Base-by-base conservation (phyloP, 2,329 filamentous ascomycete species). In the Zymoseptoria crescenta region DNA sequence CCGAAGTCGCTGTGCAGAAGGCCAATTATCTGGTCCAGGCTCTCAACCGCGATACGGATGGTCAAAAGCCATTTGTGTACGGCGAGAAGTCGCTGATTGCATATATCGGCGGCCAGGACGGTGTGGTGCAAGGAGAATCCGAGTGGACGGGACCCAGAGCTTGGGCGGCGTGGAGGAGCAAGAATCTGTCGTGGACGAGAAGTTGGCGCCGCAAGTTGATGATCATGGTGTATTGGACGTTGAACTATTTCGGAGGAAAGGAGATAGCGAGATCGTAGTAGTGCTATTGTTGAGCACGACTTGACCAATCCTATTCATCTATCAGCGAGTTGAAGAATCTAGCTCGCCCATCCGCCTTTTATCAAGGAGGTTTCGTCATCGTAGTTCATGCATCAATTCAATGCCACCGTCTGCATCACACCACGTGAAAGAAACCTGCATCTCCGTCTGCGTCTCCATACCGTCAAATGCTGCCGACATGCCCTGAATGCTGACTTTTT, bases 131-230 rank as follows among this genome's bases (percentile, higher is more conserved):
- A 6, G 75, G 75, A 2, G 68, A 68, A 24, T 64, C 68, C 10
- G 69, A 75, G 20, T 78, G 75, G 75, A 76, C 72, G 21, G 76
- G 76, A 0, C 58, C 69, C 7, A 62, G 69, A 21, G 76, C 76
- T 8, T 79, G 76, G 76, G 56, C 77, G 51, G 75, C 75, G 0
- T 79, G 76, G 76, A 68, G 76, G 52, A 72, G 70, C 53, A 74
- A 75, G 24, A 72, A 67, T 58, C 48, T 72, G 21, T 59, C 62
- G 13, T 72, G 70, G 70, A 68, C 69, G 8, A 60, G 68, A 30
- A 68, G 64, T 53, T 71, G 68, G 67, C 58, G 70, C 20, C 56
- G 68, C 28, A 71, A 65, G 58, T 54, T 68, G 7, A 70, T 71
- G 68, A 71, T 72, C 48, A 61, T 64, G 58, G 63, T 67, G 27